Percentiles rank a stretch among this genome's conserved stretches.
These are phyloP conservation scores for Miamiensis avidus DNA, from an alignment of 169 alveolate species.

Conservation along the genomic window DNA sequence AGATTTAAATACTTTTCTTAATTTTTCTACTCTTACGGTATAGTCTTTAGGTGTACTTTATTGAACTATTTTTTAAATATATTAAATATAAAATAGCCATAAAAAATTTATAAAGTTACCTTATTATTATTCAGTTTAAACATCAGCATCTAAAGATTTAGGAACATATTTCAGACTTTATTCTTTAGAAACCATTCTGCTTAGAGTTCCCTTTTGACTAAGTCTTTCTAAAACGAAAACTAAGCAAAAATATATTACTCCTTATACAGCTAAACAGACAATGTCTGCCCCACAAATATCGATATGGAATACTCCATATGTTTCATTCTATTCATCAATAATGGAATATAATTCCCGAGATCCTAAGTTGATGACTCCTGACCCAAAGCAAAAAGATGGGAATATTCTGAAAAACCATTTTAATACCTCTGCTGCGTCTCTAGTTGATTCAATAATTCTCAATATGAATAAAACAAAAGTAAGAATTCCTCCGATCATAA, in stretches of 20 bases:
- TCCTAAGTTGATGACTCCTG: constrained; percentile 49
- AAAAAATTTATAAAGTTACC: too few species aligned
- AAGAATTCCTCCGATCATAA: constrained; percentile 44
- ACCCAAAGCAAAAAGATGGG: constrained; percentile 59
- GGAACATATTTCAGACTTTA: background rate
- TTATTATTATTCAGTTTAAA: constrained; percentile 19
- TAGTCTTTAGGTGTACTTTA: constrained; percentile 13
- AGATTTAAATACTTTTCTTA: constrained; percentile 49
- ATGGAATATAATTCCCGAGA: constrained; percentile 10
- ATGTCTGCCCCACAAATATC: constrained; percentile 50
- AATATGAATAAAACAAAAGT: constrained; percentile 33
- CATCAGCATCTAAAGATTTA: constrained; percentile 10
- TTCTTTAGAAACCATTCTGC: background rate
- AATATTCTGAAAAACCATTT: constrained; percentile 52
- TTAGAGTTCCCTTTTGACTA: background rate
- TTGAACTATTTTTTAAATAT: too few species aligned
- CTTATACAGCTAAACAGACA: constrained; percentile 19
- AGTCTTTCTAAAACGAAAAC: constrained; percentile 18
- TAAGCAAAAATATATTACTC: constrained; percentile 12
- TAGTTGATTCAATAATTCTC: constrained; percentile 25
- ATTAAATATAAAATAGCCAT: too few species aligned
- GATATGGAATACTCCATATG: constrained; percentile 28
- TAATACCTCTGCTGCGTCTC: constrained; percentile 20
- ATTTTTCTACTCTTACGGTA: constrained; percentile 32
- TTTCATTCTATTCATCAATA: constrained; percentile 11